These are phyloP conservation scores for Neocallimastix lanati DNA, from an alignment of 192 early-diverging fungal species.

Conservation along the genomic window DNA sequence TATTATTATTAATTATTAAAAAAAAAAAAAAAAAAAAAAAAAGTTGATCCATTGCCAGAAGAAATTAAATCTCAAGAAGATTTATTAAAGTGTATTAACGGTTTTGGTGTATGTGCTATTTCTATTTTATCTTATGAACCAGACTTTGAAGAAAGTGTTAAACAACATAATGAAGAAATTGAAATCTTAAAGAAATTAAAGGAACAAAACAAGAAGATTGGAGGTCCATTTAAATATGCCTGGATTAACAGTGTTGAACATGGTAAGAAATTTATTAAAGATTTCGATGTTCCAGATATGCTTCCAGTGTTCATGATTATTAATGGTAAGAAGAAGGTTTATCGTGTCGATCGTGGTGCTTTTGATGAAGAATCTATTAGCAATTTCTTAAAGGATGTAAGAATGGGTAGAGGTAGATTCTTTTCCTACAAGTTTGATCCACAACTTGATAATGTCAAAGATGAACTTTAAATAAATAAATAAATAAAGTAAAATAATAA, in stretches of 20 bases:
- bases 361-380: slow-evolving; percentile 20
- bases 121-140: slow-evolving; percentile 23
- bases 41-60: slow-evolving; percentile 3
- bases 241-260: slow-evolving; percentile 17
- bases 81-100: slow-evolving; percentile 15
- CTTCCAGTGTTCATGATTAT: slow-evolving; percentile 17
- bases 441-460: slow-evolving; percentile 12
- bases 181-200: neutral
- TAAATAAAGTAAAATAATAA: neutral
- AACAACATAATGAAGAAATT: neutral
- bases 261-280: slow-evolving; percentile 15
- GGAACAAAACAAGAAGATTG: neutral
- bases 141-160: neutral
- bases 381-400: slow-evolving; percentile 19
- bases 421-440: slow-evolving; percentile 12
- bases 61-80: neutral
- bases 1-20: too few species aligned
- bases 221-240: slow-evolving; percentile 8
- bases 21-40: neutral
- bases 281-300: slow-evolving; percentile 23
- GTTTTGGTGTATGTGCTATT: slow-evolving; percentile 20
- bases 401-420: slow-evolving; percentile 14
- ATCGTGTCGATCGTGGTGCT: slow-evolving; percentile 16
- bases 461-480: slow-evolving; percentile 12
- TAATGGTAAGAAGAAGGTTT: slow-evolving; percentile 18